phyloP scores from a whole-genome alignment of 2,329 filamentous ascomycete species.

The Corniculantispora saksenae region DNA sequence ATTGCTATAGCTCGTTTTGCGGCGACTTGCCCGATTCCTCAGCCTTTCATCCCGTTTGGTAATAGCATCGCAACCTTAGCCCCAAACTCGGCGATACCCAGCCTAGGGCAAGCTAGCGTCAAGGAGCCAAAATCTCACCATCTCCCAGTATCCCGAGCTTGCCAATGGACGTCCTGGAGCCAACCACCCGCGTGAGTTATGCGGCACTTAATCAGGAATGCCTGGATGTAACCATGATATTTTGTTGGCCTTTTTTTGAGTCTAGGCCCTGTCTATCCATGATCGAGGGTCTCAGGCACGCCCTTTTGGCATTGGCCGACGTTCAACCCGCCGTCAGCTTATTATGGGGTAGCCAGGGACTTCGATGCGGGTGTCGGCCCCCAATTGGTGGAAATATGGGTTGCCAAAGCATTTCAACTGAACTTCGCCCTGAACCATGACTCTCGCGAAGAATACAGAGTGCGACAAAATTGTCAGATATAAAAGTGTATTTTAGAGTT shows the following conservation, averaged over 20 bases:
- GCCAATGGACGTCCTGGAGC: background rate
- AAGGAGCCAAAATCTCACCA: constrained; percentile 17
- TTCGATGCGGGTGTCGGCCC: background rate
- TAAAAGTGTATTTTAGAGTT: background rate
- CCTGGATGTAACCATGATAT: background rate
- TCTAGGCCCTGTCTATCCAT: background rate
- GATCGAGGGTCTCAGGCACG: constrained; percentile 1
- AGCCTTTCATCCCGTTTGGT: background rate
- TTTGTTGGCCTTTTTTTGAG: background rate
- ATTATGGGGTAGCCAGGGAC: constrained; percentile 4
- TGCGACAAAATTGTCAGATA: background rate
- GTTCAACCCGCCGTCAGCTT: constrained; percentile 2
- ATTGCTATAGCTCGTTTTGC: background rate
- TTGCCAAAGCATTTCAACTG: background rate
- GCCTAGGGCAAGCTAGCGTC: background rate
- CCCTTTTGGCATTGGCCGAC: background rate
- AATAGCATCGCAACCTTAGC: constrained; percentile 13
- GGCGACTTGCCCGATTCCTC: background rate
- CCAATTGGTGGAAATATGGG: constrained; percentile 14
- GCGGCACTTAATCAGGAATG: background rate
- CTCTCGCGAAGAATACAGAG: background rate
- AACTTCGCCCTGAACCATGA: background rate
- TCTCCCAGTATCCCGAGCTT: background rate
- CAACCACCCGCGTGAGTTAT: background rate
- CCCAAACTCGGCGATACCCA: constrained; percentile 6